phyloP scores from a whole-genome alignment of 768 basidiomycete species.

The Calvatia gigantea region DNA sequence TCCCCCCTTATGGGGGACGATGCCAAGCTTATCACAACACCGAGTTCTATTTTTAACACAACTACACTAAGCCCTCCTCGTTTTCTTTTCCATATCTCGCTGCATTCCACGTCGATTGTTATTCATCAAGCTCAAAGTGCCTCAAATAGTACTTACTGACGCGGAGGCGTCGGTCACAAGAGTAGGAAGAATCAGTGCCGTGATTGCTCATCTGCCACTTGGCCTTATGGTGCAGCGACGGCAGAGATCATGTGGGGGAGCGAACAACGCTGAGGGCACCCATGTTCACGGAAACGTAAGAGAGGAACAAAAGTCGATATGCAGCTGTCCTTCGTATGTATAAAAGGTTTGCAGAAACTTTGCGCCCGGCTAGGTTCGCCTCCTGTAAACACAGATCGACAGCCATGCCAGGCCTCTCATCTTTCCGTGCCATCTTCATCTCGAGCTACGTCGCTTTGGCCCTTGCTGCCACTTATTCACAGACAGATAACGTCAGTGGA shows the following conservation, averaged over 20 bases:
- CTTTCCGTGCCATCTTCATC: slow-evolving; percentile 16
- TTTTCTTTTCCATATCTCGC: background rate
- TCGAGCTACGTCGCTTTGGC: slow-evolving; percentile 18
- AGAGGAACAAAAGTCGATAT: background rate
- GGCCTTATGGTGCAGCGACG: background rate
- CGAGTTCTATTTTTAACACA: slow-evolving; percentile 6
- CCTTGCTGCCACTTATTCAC: slow-evolving; percentile 42
- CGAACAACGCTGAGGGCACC: no score
- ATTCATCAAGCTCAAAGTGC: background rate
- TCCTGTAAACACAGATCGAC: background rate
- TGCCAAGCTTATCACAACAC: background rate
- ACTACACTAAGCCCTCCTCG: background rate
- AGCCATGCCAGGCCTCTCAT: background rate
- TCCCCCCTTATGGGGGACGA: background rate
- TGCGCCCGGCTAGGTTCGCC: background rate
- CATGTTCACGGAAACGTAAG: background rate
- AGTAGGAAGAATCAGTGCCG: background rate
- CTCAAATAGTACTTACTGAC: background rate
- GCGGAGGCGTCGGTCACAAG: background rate
- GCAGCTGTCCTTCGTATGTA: background rate
- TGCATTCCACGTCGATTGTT: background rate
- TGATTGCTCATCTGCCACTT: slow-evolving; percentile 2
- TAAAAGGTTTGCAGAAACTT: background rate
- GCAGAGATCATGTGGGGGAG: slow-evolving; percentile 1
- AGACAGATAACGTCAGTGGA: slow-evolving; percentile 42